Percentiles rank a stretch among this genome's conserved stretches.
These are phyloP conservation scores for Fusarium staphyleae DNA, from an alignment of 2,329 filamentous ascomycete genomes.

Conservation along the genomic window DNA sequence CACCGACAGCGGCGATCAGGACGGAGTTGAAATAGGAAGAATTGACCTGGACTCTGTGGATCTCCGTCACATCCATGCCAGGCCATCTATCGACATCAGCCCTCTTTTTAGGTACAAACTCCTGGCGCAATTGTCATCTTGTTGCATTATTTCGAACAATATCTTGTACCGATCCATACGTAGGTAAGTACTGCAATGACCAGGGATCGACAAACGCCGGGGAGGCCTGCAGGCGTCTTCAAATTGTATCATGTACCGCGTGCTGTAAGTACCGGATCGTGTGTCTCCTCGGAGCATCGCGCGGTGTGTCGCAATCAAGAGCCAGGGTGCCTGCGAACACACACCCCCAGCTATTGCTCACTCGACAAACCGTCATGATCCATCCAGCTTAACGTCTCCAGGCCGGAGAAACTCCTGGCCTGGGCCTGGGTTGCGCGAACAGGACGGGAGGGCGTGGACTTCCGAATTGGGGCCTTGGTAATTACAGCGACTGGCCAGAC, in stretches of 20 bases:
- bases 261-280: conserved; percentile 6
- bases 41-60: no score
- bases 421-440: no score
- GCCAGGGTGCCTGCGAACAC: not conserved
- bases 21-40: conserved; percentile 11
- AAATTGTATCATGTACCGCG: conserved; percentile 6
- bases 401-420: not conserved
- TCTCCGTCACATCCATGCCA: conserved; percentile 2
- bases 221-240: conserved; percentile 10
- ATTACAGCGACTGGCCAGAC: conserved; percentile 12
- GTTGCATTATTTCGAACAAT: not conserved
- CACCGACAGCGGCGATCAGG: conserved; percentile 30
- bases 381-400: not conserved
- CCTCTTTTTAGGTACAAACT: conserved; percentile 10
- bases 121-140: not conserved
- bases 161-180: no score
- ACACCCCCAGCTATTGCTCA: conserved; percentile 22
- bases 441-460: conserved; percentile 29
- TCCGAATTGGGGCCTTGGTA: not conserved
- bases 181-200: conserved; percentile 1
- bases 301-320: conserved; percentile 1
- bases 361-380: conserved; percentile 16
- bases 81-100: conserved; percentile 12
- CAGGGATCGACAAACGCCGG: conserved; percentile 29
- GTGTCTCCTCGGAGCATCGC: conserved; percentile 21